phyloP scores from a whole-genome alignment of 495 filamentous ascomycete species.

The Tuber microsphaerosporum region DNA sequence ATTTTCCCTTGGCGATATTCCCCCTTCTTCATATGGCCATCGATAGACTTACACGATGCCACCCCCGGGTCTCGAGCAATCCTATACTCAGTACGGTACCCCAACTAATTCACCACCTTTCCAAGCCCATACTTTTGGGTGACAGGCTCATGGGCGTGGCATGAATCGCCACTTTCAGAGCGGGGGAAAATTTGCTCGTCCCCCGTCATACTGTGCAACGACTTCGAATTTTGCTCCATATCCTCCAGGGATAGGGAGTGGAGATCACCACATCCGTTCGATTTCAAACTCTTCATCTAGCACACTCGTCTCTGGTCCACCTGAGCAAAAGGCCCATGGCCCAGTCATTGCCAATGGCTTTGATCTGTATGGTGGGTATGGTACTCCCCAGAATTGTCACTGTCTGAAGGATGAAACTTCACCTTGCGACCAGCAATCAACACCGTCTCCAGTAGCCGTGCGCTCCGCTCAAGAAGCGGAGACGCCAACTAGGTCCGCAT shows the following conservation, averaged over 20 bases:
- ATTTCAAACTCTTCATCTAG: slow-evolving; percentile 27
- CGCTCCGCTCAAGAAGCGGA: slow-evolving; percentile 16
- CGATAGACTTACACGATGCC: neutral
- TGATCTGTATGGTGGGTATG: slow-evolving; percentile 25
- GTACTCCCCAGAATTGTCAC: slow-evolving; percentile 18
- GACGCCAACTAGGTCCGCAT: slow-evolving; percentile 21
- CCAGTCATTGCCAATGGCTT: slow-evolving; percentile 18
- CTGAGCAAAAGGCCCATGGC: slow-evolving; percentile 19
- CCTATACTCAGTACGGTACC: neutral
- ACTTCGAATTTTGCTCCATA: neutral
- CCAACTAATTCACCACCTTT: slow-evolving; percentile 22
- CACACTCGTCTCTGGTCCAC: slow-evolving; percentile 28
- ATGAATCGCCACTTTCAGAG: slow-evolving; percentile 8
- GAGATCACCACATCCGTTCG: slow-evolving; percentile 23
- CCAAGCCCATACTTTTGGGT: slow-evolving; percentile 12
- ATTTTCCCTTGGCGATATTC: neutral
- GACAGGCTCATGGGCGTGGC: slow-evolving; percentile 23
- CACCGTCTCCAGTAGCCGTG: slow-evolving; percentile 20
- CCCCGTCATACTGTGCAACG: neutral
- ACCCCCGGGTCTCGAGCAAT: neutral
- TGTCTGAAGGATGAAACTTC: slow-evolving; percentile 22
- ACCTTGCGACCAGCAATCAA: slow-evolving; percentile 28
- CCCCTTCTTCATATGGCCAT: neutral
- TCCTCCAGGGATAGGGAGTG: neutral
- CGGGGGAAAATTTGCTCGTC: slow-evolving; percentile 13